Percentiles rank a stretch among this genome's conserved stretches.
phyloP scores from a whole-genome alignment of 495 filamentous ascomycete species.

The Tuber brumale region DNA sequence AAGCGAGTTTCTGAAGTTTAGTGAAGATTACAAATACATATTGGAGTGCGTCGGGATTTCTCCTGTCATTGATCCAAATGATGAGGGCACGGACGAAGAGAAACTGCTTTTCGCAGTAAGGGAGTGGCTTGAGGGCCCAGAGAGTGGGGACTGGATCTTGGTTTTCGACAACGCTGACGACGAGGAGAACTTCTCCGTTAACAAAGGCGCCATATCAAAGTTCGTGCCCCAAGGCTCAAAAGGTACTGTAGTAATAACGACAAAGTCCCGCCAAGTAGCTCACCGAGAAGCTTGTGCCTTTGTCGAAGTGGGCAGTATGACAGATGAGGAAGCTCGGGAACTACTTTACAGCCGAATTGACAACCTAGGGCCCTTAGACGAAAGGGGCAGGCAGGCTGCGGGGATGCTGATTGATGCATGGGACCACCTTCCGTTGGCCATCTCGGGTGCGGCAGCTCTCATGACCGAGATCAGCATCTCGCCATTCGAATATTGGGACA shows the following conservation, averaged over 20 bases:
- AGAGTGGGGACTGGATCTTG: slow-evolving; percentile 40
- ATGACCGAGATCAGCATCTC: slow-evolving; percentile 31
- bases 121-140: slow-evolving; percentile 13
- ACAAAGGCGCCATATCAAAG: slow-evolving; percentile 12
- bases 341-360: neutral
- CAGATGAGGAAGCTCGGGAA: neutral
- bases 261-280: slow-evolving; percentile 35
- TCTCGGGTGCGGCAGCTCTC: slow-evolving; percentile 41
- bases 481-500: slow-evolving; percentile 6
- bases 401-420: slow-evolving; percentile 30
- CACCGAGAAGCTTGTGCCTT: neutral
- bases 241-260: slow-evolving; percentile 42
- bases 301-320: slow-evolving; percentile 4
- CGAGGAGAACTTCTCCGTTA: slow-evolving; percentile 23
- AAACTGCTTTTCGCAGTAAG: neutral
- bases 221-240: slow-evolving; percentile 27
- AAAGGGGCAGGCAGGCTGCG: slow-evolving; percentile 16
- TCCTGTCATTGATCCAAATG: too few species aligned
- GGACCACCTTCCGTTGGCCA: slow-evolving; percentile 38
- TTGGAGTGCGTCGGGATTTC: slow-evolving; percentile 32
- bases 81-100: slow-evolving; percentile 10
- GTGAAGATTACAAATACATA: slow-evolving; percentile 45
- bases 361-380: slow-evolving; percentile 16
- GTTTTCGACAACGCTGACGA: slow-evolving; percentile 45
- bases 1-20: slow-evolving; percentile 39